A percentile compares a stretch with the other conserved stretches of the same genome.
Conservation (phyloP, 2,329 filamentous ascomycete genomes). For the Neophaeococcomyces mojaviensis region DNA sequence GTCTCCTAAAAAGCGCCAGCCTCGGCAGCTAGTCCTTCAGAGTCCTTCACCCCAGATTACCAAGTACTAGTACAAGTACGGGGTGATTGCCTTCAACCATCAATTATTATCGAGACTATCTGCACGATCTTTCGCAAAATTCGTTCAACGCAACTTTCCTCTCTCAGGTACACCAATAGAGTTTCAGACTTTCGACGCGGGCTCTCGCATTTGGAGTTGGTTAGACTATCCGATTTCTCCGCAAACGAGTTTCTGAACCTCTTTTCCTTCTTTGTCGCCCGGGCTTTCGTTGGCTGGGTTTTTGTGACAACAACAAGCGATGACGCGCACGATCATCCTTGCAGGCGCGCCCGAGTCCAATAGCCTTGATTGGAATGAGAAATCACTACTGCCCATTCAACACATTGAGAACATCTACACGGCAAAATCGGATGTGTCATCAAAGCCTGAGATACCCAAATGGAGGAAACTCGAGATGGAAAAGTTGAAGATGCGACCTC, state of each 20-base stretch:
- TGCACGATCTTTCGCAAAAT: background rate
- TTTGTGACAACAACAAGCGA: slow-evolving; percentile 4
- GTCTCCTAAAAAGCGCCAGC: background rate
- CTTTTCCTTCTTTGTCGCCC: background rate
- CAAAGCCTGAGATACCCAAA: slow-evolving; percentile 11
- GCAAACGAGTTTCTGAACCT: background rate
- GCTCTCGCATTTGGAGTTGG: background rate
- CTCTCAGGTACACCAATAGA: background rate
- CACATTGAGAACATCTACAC: slow-evolving; percentile 13
- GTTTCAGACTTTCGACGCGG: background rate
- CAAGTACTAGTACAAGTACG: too few species aligned
- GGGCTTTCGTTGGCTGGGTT: background rate
- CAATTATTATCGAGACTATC: too few species aligned
- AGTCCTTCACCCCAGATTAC: slow-evolving; percentile 7
- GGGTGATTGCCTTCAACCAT: too few species aligned
- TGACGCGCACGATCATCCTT: slow-evolving; percentile 23
- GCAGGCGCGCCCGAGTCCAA: slow-evolving; percentile 20
- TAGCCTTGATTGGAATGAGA: slow-evolving; percentile 23
- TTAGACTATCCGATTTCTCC: slow-evolving; percentile 1
- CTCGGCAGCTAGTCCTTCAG: slow-evolving; percentile 7
- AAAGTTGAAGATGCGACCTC: slow-evolving; percentile 20
- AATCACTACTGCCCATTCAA: slow-evolving; percentile 15
- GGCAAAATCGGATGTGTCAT: slow-evolving; percentile 1
- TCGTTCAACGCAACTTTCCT: background rate
- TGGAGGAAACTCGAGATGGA: slow-evolving; percentile 21